Evolutionary conservation across 225 moss, liverwort and hornwort species (phyloP).

Genomic region (Lunularia cruciata): DNA sequence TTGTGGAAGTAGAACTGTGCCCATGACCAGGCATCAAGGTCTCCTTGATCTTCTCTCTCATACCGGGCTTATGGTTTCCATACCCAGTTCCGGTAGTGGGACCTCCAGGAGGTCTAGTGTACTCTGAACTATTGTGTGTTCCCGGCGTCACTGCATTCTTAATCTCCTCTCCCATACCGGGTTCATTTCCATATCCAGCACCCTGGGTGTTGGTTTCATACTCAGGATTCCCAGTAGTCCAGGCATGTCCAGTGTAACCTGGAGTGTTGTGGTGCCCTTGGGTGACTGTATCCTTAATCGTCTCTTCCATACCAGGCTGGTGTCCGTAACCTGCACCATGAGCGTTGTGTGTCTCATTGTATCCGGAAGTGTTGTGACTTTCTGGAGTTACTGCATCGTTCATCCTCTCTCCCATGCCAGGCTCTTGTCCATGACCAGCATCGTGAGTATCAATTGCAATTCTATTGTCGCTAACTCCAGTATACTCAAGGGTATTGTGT

Average conservation of each 20-base stretch:
- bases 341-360: too few species aligned
- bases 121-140: not conserved
- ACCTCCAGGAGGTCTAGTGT: too few species aligned
- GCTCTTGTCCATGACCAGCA: not conserved
- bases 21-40: not conserved
- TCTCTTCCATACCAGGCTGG: not conserved
- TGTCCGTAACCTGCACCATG: not conserved
- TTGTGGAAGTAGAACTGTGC: not conserved
- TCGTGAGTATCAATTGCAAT: too few species aligned
- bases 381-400: slow-evolving; percentile 4
- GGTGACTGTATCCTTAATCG: not conserved
- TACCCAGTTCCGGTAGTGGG: not conserved
- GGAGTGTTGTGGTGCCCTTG: not conserved
- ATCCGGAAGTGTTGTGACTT: not conserved
- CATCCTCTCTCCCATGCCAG: not conserved
- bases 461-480: not conserved
- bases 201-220: too few species aligned
- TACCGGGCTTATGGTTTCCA: too few species aligned
- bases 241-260: not conserved
- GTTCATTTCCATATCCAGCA: not conserved
- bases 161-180: not conserved
- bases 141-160: not conserved
- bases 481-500: not conserved
- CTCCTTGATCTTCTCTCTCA: not conserved
- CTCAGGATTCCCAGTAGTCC: too few species aligned